These are phyloP conservation scores for Curvularia eragrostidis DNA, from an alignment of 2,329 filamentous ascomycete species.

Conservation along the genomic window DNA sequence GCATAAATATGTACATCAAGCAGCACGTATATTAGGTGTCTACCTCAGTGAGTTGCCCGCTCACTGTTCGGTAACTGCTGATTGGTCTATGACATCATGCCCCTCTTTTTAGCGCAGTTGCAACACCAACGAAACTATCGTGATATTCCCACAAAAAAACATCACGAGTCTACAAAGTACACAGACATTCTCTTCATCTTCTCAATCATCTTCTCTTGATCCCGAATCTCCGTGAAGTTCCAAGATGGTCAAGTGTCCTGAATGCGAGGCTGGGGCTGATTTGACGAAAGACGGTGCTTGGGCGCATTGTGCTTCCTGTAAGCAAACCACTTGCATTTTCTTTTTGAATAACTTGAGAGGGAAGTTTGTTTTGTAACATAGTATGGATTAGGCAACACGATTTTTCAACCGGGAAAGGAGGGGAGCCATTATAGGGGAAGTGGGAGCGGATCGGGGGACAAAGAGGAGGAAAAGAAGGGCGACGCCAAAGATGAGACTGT, in stretches of 20 bases:
- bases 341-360: neutral
- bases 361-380: neutral
- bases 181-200: neutral
- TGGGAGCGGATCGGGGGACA: conserved; percentile 36
- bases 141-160: neutral
- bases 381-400: conserved; percentile 28
- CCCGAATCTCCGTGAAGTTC: neutral
- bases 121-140: conserved; percentile 6
- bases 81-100: conserved; percentile 23
- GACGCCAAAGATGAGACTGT: conserved; percentile 18
- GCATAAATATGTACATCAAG: neutral
- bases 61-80: neutral
- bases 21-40: neutral
- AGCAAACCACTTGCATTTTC: neutral
- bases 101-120: conserved; percentile 17
- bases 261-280: conserved; percentile 38
- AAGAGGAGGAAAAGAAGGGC: conserved; percentile 31
- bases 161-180: neutral
- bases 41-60: neutral
- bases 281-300: conserved; percentile 39
- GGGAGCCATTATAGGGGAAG: conserved; percentile 33
- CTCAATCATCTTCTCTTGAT: neutral
- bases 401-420: conserved; percentile 41
- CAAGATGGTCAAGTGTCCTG: conserved; percentile 37
- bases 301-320: conserved; percentile 42